These are phyloP conservation scores for Coniochaeta hoffmannii DNA, from an alignment of 2,329 filamentous ascomycete species.

Conservation along the genomic window DNA sequence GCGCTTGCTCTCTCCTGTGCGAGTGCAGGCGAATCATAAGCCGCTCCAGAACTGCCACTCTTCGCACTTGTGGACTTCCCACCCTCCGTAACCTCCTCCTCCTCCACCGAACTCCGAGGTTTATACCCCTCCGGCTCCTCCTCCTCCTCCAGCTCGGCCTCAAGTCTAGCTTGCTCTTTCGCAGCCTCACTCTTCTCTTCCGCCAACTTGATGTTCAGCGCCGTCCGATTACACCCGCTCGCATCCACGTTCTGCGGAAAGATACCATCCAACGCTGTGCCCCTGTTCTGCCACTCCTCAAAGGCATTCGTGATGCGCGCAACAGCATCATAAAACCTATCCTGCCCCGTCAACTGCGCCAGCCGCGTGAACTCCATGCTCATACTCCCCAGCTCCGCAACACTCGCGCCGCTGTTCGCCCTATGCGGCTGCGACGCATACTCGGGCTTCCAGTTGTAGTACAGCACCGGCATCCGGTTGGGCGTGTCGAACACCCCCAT, in stretches of 20 bases:
- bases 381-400: conserved; percentile 71
- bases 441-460: conserved; percentile 68
- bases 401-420: conserved; percentile 46
- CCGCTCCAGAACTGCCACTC: neutral
- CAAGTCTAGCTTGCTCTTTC: conserved; percentile 21
- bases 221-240: conserved; percentile 64
- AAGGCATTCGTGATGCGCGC: conserved; percentile 78
- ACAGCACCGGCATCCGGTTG: conserved; percentile 83
- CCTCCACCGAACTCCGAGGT: conserved; percentile 11
- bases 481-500: conserved; percentile 86
- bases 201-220: conserved; percentile 20
- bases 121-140: conserved; percentile 20
- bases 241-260: conserved; percentile 75
- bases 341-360: conserved; percentile 72
- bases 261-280: conserved; percentile 66
- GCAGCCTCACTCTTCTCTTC: conserved; percentile 24
- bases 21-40: neutral
- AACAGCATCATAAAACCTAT: conserved; percentile 85
- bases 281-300: conserved; percentile 62
- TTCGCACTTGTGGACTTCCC: no score
- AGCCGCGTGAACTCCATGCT: conserved; percentile 85
- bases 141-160: neutral
- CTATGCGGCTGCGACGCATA: conserved; percentile 56
- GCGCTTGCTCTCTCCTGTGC: neutral
- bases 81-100: conserved; percentile 11